phyloP scores from a whole-genome alignment of 148 eudicot species.

The Gaultheria prostrata region DNA sequence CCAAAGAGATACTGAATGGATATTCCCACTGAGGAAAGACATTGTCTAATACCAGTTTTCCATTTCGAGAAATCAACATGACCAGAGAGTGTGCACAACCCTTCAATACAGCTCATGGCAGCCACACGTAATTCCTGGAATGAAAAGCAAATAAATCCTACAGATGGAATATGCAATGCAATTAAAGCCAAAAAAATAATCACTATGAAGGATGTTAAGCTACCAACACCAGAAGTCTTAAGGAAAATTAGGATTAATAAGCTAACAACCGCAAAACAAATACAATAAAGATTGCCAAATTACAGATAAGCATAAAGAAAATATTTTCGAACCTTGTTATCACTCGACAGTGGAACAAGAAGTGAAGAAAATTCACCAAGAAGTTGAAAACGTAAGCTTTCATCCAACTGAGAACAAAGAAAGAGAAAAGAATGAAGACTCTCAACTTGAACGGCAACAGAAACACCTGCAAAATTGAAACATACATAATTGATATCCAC shows the following conservation, averaged over 20 bases:
- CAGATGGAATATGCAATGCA: neutral
- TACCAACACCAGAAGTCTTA: neutral
- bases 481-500: neutral
- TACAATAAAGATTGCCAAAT: neutral
- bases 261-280: too few species aligned
- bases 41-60: slow-evolving; percentile 43
- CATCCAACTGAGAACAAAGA: slow-evolving; percentile 57
- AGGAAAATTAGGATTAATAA: neutral
- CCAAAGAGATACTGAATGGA: neutral
- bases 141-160: slow-evolving; percentile 7
- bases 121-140: slow-evolving; percentile 54
- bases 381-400: slow-evolving; percentile 45
- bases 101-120: slow-evolving; percentile 84
- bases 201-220: neutral
- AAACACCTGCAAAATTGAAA: slow-evolving; percentile 41
- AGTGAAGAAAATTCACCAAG: slow-evolving; percentile 63
- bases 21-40: neutral
- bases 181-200: neutral
- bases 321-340: slow-evolving; percentile 43
- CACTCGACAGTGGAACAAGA: slow-evolving; percentile 72
- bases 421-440: slow-evolving; percentile 59
- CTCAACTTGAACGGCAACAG: slow-evolving; percentile 62
- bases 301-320: neutral
- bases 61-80: slow-evolving; percentile 37
- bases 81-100: slow-evolving; percentile 49